Conservation (phyloP, 305 asterid genomes). For the Fraxinus sp. region DNA sequence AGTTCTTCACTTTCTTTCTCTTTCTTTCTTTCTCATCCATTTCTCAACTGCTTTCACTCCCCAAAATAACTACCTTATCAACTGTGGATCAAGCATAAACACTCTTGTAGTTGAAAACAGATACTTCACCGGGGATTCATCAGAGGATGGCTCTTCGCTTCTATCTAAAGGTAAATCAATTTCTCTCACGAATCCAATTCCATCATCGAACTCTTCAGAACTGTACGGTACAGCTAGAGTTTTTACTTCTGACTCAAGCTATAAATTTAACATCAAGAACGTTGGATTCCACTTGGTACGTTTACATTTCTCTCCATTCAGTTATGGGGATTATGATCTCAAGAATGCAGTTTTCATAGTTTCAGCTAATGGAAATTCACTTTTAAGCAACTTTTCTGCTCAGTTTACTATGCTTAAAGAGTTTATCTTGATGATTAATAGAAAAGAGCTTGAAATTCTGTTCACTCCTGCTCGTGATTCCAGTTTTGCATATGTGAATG, state of each 20-base stretch:
- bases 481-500: constrained; percentile 61
- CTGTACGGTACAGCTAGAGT: constrained; percentile 67
- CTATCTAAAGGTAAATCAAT: constrained; percentile 53
- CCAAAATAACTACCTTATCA: constrained; percentile 64
- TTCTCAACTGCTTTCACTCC: constrained; percentile 57
- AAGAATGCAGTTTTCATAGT: constrained; percentile 49
- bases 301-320: constrained; percentile 75
- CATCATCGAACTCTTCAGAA: constrained; percentile 38
- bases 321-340: constrained; percentile 43
- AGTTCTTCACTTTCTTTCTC: constrained; percentile 30
- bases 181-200: constrained; percentile 43
- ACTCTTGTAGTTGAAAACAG: constrained; percentile 46
- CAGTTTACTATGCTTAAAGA: constrained; percentile 45
- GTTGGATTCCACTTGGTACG: constrained; percentile 76
- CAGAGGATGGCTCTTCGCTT: constrained; percentile 29
- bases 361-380: constrained; percentile 53
- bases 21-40: constrained; percentile 21
- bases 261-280: constrained; percentile 47
- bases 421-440: constrained; percentile 55
- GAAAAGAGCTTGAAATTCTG: constrained; percentile 50
- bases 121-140: constrained; percentile 58
- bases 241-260: constrained; percentile 53
- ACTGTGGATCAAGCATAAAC: constrained; percentile 63
- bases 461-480: constrained; percentile 48
- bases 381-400: constrained; percentile 42